A percentile compares a stretch with the other conserved stretches of the same genome.
phyloP scores from a whole-genome alignment of 176 grass and related monocot species.

The Themeda triandra region DNA sequence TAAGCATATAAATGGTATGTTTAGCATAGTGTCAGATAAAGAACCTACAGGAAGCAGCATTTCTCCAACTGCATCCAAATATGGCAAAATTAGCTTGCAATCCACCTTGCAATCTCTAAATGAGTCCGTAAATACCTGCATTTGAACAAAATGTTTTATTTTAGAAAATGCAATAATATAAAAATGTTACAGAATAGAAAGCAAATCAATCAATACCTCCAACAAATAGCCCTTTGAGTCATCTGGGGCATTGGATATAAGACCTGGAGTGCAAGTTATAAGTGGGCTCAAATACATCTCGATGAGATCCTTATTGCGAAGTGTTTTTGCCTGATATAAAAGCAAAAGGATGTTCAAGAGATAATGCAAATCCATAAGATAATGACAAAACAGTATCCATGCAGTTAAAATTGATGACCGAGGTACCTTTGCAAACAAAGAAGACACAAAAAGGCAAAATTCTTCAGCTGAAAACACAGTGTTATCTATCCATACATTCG shows the following conservation, averaged over 20 bases:
- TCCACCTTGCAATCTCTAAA: conserved; percentile 70
- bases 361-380: conserved; percentile 11
- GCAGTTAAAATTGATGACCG: neutral
- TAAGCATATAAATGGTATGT: conserved; percentile 5
- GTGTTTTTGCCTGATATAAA: conserved; percentile 29
- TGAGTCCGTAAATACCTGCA: conserved; percentile 72
- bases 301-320: conserved; percentile 53
- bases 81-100: conserved; percentile 59
- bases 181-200: conserved; percentile 7
- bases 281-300: conserved; percentile 59
- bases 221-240: conserved; percentile 56
- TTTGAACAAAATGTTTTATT: conserved; percentile 27
- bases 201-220: conserved; percentile 43
- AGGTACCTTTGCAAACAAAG: conserved; percentile 42
- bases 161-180: conserved; percentile 24
- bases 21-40: conserved; percentile 18
- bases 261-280: conserved; percentile 42
- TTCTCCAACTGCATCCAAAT: conserved; percentile 50
- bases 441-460: conserved; percentile 60
- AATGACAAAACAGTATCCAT: neutral
- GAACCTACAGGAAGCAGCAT: conserved; percentile 62
- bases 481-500: conserved; percentile 46
- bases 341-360: neutral
- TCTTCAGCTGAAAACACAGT: conserved; percentile 44
- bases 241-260: conserved; percentile 46